Conservation (phyloP, 495 filamentous ascomycete genomes). For the Neurospora cerealis region DNA sequence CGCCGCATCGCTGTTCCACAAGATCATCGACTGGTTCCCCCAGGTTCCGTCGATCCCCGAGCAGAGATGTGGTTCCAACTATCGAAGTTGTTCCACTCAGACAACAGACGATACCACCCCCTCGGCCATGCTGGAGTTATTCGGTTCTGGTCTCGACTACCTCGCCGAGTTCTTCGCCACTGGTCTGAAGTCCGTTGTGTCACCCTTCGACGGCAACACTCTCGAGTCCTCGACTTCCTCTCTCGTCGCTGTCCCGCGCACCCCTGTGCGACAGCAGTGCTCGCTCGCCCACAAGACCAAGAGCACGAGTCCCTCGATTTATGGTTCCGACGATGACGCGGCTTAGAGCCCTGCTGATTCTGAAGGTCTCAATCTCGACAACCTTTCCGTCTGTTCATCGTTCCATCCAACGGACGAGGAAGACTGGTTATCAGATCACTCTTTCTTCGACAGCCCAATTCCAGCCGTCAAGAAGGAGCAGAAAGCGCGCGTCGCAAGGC, state of each 20-base stretch:
- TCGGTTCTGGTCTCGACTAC: not conserved
- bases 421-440: not conserved
- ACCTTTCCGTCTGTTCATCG: not conserved
- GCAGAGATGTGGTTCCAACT: not conserved
- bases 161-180: not conserved
- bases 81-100: not conserved
- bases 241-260: not conserved
- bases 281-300: not conserved
- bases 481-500: not conserved
- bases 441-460: not conserved
- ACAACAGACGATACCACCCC: not conserved
- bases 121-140: not conserved
- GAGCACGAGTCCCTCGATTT: not conserved
- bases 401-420: not conserved
- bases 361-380: not conserved
- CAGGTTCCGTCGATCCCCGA: not conserved
- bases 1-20: not conserved
- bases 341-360: not conserved
- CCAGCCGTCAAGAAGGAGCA: not conserved
- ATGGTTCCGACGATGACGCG: not conserved
- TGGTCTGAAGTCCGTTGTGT: not conserved
- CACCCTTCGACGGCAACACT: not conserved
- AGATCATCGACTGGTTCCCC: not conserved
- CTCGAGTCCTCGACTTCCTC: not conserved
- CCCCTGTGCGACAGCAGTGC: not conserved